Percentiles rank a stretch among this genome's conserved stretches.
phyloP scores from a whole-genome alignment of 371 early-diverging fungal species.

The Rhizomucor miehei region DNA sequence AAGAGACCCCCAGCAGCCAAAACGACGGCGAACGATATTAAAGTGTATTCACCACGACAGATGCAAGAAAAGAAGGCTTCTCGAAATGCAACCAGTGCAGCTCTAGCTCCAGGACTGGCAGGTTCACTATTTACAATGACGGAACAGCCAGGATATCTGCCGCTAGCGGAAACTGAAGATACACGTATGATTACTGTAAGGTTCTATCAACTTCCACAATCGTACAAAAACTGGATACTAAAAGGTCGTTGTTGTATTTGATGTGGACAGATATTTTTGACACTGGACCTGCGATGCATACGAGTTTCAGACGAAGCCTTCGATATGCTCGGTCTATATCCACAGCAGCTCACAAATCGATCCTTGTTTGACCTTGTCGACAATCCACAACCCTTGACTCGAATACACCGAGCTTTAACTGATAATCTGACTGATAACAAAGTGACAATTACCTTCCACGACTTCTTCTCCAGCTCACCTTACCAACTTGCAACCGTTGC shows the following conservation, averaged over 20 bases:
- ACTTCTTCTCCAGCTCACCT: slow-evolving; percentile 5
- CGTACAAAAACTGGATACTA: not conserved
- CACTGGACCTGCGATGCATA: slow-evolving; percentile 57
- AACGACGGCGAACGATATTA: not conserved
- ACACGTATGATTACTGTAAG: slow-evolving; percentile 12
- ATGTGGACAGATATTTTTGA: slow-evolving; percentile 28
- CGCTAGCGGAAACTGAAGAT: not conserved
- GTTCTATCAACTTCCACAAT: not conserved
- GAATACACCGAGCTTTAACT: slow-evolving; percentile 27
- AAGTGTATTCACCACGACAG: not conserved
- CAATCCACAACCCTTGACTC: slow-evolving; percentile 38
- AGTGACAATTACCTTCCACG: slow-evolving; percentile 1
- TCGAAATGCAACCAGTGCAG: not conserved
- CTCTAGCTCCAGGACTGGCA: slow-evolving; percentile 7
- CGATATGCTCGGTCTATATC: slow-evolving; percentile 54
- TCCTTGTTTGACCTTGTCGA: slow-evolving; percentile 55
- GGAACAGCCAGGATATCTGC: slow-evolving; percentile 9
- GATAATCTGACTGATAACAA: not conserved
- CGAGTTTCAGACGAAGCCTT: slow-evolving; percentile 55
- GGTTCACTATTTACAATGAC: slow-evolving; percentile 15
- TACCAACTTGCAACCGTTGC: slow-evolving; percentile 9
- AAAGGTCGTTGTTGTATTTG: not conserved
- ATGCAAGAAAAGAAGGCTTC: not conserved
- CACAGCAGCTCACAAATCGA: slow-evolving; percentile 56
- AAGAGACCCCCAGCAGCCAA: not conserved